A percentile compares a stretch with the other conserved stretches of the same genome.
These are phyloP conservation scores for Podospora tetraspora DNA, from an alignment of 495 filamentous ascomycete genomes.

Conservation along the genomic window DNA sequence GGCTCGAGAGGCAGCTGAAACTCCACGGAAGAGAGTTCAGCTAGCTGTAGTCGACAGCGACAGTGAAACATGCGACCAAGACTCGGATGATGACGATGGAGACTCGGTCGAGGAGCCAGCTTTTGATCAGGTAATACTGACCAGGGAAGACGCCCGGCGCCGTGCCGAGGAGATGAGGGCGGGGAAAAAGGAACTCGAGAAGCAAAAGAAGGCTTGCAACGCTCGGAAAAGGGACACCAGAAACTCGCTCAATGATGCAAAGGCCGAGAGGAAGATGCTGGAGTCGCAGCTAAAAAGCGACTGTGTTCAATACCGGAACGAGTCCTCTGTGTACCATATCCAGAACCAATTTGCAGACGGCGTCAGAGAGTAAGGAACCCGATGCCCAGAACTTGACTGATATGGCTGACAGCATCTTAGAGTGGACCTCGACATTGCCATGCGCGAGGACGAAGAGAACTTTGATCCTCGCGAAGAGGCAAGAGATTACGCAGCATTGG, in stretches of 20 bases:
- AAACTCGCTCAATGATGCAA: background rate
- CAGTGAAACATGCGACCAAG: background rate
- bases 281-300: constrained; percentile 27
- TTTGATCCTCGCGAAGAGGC: constrained; percentile 32
- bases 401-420: constrained; percentile 18
- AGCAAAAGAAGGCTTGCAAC: constrained; percentile 25
- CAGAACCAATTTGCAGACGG: constrained; percentile 53
- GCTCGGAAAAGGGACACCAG: constrained; percentile 20
- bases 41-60: background rate
- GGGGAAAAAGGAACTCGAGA: constrained; percentile 15
- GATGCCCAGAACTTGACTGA: background rate
- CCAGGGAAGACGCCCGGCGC: constrained; percentile 1
- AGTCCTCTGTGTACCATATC: constrained; percentile 47
- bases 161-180: constrained; percentile 6
- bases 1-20: background rate
- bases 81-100: constrained; percentile 5
- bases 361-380: constrained; percentile 38
- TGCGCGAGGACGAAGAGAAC: constrained; percentile 7
- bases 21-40: constrained; percentile 2
- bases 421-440: constrained; percentile 19
- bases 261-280: constrained; percentile 29
- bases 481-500: constrained; percentile 55
- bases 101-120: background rate
- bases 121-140: constrained; percentile 3
- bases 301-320: constrained; percentile 53